phyloP scores from a whole-genome alignment of 768 basidiomycete genomes.

The Suillus alpinus region DNA sequence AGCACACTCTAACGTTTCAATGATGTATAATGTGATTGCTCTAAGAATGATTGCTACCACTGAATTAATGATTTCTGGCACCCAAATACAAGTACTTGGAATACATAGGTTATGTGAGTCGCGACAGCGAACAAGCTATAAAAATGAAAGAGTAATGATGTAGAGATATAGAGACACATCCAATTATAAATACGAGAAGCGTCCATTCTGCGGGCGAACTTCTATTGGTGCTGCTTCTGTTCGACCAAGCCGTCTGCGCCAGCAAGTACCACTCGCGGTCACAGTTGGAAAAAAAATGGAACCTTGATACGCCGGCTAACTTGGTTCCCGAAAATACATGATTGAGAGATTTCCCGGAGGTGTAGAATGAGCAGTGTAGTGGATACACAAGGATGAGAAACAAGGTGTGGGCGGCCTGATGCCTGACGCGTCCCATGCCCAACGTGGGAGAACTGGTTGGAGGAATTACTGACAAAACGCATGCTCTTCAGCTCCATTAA shows the following conservation, averaged over 20 bases:
- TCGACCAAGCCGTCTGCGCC: conserved; percentile 9
- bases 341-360: not conserved
- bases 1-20: conserved; percentile 31
- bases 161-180: not conserved
- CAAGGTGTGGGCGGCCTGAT: not conserved
- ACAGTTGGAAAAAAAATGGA: conserved; percentile 4
- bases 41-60: not conserved
- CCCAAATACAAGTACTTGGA: not conserved
- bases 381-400: conserved; percentile 10
- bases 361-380: conserved; percentile 7
- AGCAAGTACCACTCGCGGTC: conserved; percentile 6
- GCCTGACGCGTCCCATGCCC: conserved; percentile 6
- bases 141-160: not conserved
- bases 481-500: conserved; percentile 6
- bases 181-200: conserved; percentile 12
- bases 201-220: conserved; percentile 10
- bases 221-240: conserved; percentile 11
- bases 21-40: not conserved
- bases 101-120: not conserved
- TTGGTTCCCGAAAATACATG: conserved; percentile 4
- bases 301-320: conserved; percentile 7
- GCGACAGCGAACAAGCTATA: not conserved
- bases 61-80: not conserved
- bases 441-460: conserved; percentile 7
- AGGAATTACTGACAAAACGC: conserved; percentile 20